Conservation (phyloP, 139 green algal species). For the Micromonas pusilla region DNA sequence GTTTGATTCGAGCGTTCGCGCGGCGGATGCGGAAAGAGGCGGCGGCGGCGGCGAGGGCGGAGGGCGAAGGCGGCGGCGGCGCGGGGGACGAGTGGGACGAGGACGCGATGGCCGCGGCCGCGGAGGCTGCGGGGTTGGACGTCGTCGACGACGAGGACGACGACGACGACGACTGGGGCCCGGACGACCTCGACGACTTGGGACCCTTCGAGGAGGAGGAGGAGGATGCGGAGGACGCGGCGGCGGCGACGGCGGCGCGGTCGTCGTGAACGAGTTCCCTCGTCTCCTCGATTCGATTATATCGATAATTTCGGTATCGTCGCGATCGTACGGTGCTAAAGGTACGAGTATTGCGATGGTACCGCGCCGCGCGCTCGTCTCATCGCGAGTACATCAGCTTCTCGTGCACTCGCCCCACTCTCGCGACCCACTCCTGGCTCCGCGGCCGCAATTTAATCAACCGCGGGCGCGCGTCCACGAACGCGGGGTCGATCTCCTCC, state of each 20-base stretch:
- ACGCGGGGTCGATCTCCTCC: not conserved
- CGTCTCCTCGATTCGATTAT: not conserved
- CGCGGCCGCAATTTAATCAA: not conserved
- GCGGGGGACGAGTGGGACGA: not conserved
- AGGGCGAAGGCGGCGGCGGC: not conserved
- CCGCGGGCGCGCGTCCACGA: not conserved
- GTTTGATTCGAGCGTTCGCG: constrained; percentile 7
- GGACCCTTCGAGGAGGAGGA: not conserved
- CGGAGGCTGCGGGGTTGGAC: not conserved
- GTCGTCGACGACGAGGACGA: not conserved
- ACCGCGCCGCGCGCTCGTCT: no score
- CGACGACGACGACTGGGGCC: constrained; percentile 17
- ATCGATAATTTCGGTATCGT: not conserved
- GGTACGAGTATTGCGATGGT: no score
- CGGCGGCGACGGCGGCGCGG: not conserved
- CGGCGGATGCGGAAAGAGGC: not conserved
- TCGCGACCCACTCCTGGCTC: not conserved
- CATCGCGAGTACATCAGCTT: not conserved
- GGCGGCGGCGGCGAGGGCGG: not conserved
- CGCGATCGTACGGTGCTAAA: no score
- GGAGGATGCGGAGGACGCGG: not conserved
- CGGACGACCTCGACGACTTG: not conserved
- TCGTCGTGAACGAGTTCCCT: not conserved
- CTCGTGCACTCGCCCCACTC: not conserved
- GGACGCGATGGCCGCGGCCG: not conserved